phyloP scores from a whole-genome alignment of 257 asterid genomes.

The Lycium barbarum region DNA sequence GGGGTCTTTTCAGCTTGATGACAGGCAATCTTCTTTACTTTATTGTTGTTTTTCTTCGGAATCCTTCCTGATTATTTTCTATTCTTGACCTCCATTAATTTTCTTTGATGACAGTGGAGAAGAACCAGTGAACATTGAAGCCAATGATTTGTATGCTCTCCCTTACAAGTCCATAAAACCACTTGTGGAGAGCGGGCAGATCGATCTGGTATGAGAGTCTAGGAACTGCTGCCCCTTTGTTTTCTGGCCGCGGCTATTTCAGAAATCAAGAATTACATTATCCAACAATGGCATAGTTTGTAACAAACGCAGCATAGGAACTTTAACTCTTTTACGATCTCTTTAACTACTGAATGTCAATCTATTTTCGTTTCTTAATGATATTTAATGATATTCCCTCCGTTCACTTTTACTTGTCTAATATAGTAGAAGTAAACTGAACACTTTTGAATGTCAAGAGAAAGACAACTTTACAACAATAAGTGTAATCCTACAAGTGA shows the following conservation, averaged over 20 bases:
- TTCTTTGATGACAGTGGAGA: slow-evolving; percentile 57
- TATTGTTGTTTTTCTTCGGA: background rate
- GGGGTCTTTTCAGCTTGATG: slow-evolving; percentile 86
- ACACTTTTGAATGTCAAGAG: no score
- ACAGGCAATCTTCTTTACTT: slow-evolving; percentile 50
- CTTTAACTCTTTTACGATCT: background rate
- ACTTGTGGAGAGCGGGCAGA: slow-evolving; percentile 78
- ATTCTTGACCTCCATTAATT: slow-evolving; percentile 35
- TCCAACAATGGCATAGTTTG: background rate
- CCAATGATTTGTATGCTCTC: slow-evolving; percentile 76
- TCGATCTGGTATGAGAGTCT: slow-evolving; percentile 69
- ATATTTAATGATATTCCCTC: background rate
- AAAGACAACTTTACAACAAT: no score
- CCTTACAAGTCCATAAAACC: slow-evolving; percentile 84
- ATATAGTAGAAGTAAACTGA: no score
- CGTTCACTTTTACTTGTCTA: no score
- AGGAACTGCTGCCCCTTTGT: background rate
- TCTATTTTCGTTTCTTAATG: background rate
- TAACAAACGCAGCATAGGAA: background rate
- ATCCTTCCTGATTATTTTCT: background rate
- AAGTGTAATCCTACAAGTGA: no score
- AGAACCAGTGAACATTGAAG: slow-evolving; percentile 78
- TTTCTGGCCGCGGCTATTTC: background rate
- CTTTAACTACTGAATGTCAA: background rate
- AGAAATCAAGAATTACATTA: background rate